Conservation (phyloP, 179 eudicot species). For the Beta macrorhiza region DNA sequence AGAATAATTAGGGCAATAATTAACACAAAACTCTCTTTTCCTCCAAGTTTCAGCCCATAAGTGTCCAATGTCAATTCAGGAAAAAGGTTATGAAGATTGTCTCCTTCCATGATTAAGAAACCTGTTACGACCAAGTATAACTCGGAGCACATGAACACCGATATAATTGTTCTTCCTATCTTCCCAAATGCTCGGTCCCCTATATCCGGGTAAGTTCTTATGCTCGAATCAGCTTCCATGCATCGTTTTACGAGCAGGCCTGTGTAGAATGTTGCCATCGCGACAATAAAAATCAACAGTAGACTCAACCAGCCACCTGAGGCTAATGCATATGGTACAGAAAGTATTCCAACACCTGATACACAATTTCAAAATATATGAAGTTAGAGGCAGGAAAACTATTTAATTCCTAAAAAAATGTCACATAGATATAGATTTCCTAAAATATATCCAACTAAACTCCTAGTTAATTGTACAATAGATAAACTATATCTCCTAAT, state of each 20-base stretch:
- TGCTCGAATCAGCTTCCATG: slow-evolving; percentile 62
- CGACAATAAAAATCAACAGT: slow-evolving; percentile 48
- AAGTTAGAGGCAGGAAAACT: too few species aligned
- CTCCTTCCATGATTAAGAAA: slow-evolving; percentile 82
- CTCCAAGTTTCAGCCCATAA: slow-evolving; percentile 47
- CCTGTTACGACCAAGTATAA: slow-evolving; percentile 76
- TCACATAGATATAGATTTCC: too few species aligned
- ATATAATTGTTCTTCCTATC: slow-evolving; percentile 51
- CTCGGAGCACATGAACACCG: slow-evolving; percentile 58
- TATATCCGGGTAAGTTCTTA: slow-evolving; percentile 66
- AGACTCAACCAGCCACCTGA: slow-evolving; percentile 83
- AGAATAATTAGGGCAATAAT: slow-evolving; percentile 56
- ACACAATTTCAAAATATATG: too few species aligned
- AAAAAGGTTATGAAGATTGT: slow-evolving; percentile 56
- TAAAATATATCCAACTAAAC: too few species aligned
- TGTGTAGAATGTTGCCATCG: slow-evolving; percentile 56
- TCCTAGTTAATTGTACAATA: too few species aligned
- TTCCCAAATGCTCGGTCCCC: slow-evolving; percentile 74
- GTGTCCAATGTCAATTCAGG: slow-evolving; percentile 40
- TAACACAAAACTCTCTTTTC: slow-evolving; percentile 53
- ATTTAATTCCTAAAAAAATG: neutral
- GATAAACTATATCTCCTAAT: too few species aligned
- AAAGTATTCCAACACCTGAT: slow-evolving; percentile 71
- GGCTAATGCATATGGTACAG: slow-evolving; percentile 72
- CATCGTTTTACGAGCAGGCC: slow-evolving; percentile 63